phyloP scores from a whole-genome alignment of 2,329 filamentous ascomycete genomes.

The Penicillium italicum region DNA sequence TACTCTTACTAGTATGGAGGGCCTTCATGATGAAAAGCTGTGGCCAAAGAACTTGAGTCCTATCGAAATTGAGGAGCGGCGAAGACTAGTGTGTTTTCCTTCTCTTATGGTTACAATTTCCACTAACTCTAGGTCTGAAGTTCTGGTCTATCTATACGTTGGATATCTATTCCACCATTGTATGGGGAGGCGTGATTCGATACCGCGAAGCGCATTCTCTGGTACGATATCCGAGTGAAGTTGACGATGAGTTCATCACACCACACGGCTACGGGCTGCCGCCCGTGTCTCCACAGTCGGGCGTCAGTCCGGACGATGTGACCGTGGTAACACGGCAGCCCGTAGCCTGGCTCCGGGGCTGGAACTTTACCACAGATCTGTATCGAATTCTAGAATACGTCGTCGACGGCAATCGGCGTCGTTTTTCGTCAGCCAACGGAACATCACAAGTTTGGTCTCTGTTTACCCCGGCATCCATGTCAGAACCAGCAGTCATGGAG shows the following conservation, averaged over 20 bases:
- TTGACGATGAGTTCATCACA: conserved; percentile 47
- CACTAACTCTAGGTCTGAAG: conserved; percentile 24
- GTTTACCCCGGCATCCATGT: conserved; percentile 21
- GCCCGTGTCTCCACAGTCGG: conserved; percentile 17
- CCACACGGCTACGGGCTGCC: conserved; percentile 26
- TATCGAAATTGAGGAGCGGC: conserved; percentile 49
- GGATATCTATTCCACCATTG: conserved; percentile 53
- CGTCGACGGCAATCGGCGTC: conserved; percentile 26
- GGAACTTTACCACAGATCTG: conserved; percentile 57
- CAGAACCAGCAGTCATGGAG: conserved; percentile 26
- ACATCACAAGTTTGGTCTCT: conserved; percentile 25
- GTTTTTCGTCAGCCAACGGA: conserved; percentile 23
- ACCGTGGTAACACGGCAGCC: conserved; percentile 13
- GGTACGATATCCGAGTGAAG: conserved; percentile 49
- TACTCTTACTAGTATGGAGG: conserved; percentile 48
- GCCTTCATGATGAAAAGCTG: conserved; percentile 52
- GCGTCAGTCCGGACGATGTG: conserved; percentile 8
- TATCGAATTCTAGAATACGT: conserved; percentile 56
- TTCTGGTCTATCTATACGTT: conserved; percentile 58
- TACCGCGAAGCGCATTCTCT: conserved; percentile 47
- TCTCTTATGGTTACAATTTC: not conserved
- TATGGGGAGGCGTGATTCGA: conserved; percentile 49
- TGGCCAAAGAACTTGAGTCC: conserved; percentile 49
- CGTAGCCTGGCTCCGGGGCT: conserved; percentile 51
- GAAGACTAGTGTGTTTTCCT: conserved; percentile 42